These are phyloP conservation scores for Metschnikowia reukaufii DNA, from an alignment of 805 yeast species.

Conservation along the genomic window DNA sequence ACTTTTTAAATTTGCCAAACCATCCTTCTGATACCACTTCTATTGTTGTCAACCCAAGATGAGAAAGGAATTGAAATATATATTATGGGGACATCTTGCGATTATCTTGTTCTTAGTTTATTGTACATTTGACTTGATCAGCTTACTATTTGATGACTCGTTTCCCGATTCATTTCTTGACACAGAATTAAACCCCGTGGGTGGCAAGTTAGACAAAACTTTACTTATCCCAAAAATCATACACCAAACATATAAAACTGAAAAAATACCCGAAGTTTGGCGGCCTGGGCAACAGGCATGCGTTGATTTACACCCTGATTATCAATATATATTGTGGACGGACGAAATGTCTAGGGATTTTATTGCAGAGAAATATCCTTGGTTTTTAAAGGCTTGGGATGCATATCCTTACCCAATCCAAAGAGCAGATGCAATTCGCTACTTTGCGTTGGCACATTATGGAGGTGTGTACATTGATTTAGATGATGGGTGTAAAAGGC, in stretches of 20 bases:
- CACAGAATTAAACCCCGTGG: conserved; percentile 59
- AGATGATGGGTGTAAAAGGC: conserved; percentile 83
- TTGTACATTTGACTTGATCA: conserved; percentile 67
- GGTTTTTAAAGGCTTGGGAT: conserved; percentile 83
- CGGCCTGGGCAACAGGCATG: conserved; percentile 72
- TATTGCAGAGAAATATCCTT: conserved; percentile 74
- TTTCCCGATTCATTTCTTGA: conserved; percentile 61
- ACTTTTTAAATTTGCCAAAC: neutral
- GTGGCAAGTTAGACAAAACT: conserved; percentile 44
- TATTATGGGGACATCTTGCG: conserved; percentile 59
- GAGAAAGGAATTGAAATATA: conserved; percentile 65
- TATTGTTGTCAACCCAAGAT: conserved; percentile 33
- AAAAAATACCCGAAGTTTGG: conserved; percentile 80
- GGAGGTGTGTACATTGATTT: conserved; percentile 91
- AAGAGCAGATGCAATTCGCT: conserved; percentile 88
- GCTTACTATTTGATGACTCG: conserved; percentile 72
- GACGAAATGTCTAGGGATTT: conserved; percentile 80
- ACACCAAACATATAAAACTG: conserved; percentile 88
- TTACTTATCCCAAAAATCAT: conserved; percentile 82
- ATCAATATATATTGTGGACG: conserved; percentile 87
- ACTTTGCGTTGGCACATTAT: conserved; percentile 76
- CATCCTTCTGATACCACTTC: too few relatives aligned
- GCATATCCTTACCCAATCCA: conserved; percentile 76
- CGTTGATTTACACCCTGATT: conserved; percentile 79
- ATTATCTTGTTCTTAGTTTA: conserved; percentile 56